These are phyloP conservation scores for Phytomonas sp. DNA, from an alignment of 208 protist genomes.

Conservation along the genomic window DNA sequence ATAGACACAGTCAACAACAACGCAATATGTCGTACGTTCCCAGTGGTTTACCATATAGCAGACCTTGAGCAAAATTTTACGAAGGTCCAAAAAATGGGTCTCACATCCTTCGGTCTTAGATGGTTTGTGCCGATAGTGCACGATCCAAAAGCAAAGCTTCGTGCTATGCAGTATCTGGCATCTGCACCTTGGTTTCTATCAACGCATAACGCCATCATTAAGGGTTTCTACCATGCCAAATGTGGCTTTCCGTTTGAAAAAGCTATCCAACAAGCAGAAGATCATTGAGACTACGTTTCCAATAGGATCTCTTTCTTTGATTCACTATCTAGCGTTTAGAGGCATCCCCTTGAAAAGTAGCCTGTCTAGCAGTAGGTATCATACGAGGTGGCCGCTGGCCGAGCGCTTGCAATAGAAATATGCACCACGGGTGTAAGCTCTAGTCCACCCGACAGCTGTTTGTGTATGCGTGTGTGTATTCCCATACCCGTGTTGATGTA, in stretches of 20 bases:
- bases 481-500: not conserved
- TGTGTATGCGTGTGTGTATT: not conserved
- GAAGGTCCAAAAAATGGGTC: not conserved
- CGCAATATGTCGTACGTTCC: not conserved
- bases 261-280: not conserved
- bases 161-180: not conserved
- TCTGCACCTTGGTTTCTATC: not conserved
- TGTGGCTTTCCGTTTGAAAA: not conserved
- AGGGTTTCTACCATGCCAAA: not conserved
- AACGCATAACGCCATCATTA: not conserved
- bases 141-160: not conserved
- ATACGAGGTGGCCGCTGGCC: not conserved
- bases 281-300: not conserved
- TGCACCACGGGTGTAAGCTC: not conserved
- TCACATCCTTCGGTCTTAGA: not conserved
- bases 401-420: not conserved
- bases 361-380: not conserved
- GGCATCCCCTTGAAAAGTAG: not conserved
- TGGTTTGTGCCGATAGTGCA: not conserved
- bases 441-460: not conserved
- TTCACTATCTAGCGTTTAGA: not conserved
- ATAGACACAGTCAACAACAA: not conserved
- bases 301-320: too few relatives aligned
- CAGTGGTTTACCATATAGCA: not conserved
- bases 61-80: not conserved